Evolutionary conservation across 352 stramenopile genomes (phyloP), one percentile per base, ranked within the genome.

Genomic region (Pythium catenulatum): DNA sequence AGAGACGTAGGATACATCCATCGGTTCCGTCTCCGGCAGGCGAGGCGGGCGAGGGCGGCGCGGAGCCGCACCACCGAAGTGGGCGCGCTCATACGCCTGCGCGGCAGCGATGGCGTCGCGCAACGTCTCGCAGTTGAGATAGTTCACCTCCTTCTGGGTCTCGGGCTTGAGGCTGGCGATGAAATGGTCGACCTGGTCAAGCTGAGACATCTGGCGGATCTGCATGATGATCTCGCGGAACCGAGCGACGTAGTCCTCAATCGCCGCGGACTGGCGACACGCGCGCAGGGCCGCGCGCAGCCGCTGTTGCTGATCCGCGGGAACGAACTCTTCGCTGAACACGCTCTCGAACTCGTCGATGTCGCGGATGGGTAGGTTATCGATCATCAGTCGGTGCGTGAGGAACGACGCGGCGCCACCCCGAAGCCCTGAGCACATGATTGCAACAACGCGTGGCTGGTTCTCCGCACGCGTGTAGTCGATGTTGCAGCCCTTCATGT

Each of bases 171-270:
- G 66, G 25, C 65, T 48, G 13, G 37, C 77, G 4, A 85, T 37
- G 66, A 90, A 90, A 7, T 68, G 66, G 65, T 87, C 85, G 3
- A 85, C 73, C 39, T 87, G 76, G 56, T 90, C 73, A 3, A 89
- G 54, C 43, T 77, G 73, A 3, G 54, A 74, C 85, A 90, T 90
- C 19, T 87, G 65, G 17, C 68, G 65, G 1, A 87, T 56, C 36
- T 87, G 78, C 2, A 56, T 66, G 56, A 89, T 89, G 74, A 89
- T 83, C 48, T 87, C 72, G 25, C 76, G 75, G 39, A 86, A 90
- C 2, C 85, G 61, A 30, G 70, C 70, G 3, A 87, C 84, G 48
- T 87, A 86, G 23, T 89, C 78, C 4, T 87, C 79, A 70, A 70
- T 70, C 7, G 11, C 9, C 4, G 11, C 7, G 4, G 11, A 32